These are phyloP conservation scores for Crataegus laevigata DNA, from an alignment of 306 rosid species.

Conservation along the genomic window DNA sequence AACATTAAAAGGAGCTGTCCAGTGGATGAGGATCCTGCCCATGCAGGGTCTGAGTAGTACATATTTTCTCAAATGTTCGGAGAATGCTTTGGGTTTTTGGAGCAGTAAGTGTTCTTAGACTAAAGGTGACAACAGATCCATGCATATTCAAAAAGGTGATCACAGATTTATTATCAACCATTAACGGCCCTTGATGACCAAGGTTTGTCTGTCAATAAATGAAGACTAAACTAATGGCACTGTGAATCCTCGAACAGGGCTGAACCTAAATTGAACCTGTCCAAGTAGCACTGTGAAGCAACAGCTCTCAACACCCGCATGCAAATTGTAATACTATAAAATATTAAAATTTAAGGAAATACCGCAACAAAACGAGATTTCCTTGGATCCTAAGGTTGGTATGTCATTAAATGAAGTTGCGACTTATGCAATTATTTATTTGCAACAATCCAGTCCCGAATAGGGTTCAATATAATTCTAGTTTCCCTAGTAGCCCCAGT, in stretches of 20 bases:
- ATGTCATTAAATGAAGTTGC: no score
- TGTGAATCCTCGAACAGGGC: background rate
- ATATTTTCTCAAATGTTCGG: background rate
- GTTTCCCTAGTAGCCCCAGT: background rate
- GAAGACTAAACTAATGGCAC: background rate
- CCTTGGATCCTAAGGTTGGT: background rate
- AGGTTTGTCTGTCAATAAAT: background rate
- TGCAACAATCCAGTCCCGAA: no score
- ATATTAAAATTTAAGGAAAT: background rate
- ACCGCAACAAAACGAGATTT: background rate
- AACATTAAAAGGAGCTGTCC: background rate
- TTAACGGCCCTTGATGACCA: background rate
- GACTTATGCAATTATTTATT: no score
- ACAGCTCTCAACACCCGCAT: background rate
- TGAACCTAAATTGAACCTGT: background rate
- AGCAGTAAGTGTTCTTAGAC: background rate
- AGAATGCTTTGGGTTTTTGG: background rate
- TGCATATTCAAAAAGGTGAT: background rate
- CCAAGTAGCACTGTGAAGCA: background rate
- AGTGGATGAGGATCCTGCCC: background rate
- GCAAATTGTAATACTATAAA: background rate
- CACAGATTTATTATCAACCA: background rate
- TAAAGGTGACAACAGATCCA: background rate
- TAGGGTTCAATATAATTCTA: background rate
- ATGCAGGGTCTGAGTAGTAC: background rate